Percentiles rank a stretch among this genome's conserved stretches.
phyloP scores from a whole-genome alignment of 768 basidiomycete genomes.

The Tulasnella sp. region DNA sequence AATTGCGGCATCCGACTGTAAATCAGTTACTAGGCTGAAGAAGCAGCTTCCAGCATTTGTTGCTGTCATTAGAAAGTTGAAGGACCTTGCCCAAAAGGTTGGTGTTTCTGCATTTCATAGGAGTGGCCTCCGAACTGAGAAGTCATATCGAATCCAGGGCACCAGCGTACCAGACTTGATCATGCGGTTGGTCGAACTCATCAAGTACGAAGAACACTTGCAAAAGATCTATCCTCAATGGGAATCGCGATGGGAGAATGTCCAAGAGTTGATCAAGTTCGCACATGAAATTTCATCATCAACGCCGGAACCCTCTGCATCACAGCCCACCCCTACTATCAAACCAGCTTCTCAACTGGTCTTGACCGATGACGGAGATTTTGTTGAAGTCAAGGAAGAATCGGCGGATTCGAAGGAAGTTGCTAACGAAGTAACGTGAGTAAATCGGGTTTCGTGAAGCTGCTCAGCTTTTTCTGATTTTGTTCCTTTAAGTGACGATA shows the following conservation, averaged over 20 bases:
- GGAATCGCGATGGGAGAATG: constrained; percentile 73
- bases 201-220: constrained; percentile 55
- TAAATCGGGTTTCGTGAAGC: too few species aligned
- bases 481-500: constrained; percentile 29
- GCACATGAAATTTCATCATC: constrained; percentile 35
- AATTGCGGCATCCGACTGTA: constrained; percentile 42
- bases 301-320: background rate
- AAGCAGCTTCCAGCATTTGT: constrained; percentile 41
- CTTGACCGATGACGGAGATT: background rate
- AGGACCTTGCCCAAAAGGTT: constrained; percentile 44
- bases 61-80: constrained; percentile 38
- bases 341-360: background rate
- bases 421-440: too few species aligned
- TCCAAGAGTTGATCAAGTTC: constrained; percentile 71
- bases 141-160: constrained; percentile 33
- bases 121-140: background rate
- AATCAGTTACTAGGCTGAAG: constrained; percentile 52
- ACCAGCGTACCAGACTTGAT: constrained; percentile 51
- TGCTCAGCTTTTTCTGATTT: background rate
- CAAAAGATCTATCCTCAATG: constrained; percentile 56
- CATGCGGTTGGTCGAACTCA: constrained; percentile 39
- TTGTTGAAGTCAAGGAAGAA: background rate
- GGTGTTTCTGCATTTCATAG: constrained; percentile 11
- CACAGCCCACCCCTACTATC: background rate
- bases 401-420: background rate